phyloP scores from a whole-genome alignment of 371 early-diverging fungal species.

The Syncephalastrum racemosum region DNA sequence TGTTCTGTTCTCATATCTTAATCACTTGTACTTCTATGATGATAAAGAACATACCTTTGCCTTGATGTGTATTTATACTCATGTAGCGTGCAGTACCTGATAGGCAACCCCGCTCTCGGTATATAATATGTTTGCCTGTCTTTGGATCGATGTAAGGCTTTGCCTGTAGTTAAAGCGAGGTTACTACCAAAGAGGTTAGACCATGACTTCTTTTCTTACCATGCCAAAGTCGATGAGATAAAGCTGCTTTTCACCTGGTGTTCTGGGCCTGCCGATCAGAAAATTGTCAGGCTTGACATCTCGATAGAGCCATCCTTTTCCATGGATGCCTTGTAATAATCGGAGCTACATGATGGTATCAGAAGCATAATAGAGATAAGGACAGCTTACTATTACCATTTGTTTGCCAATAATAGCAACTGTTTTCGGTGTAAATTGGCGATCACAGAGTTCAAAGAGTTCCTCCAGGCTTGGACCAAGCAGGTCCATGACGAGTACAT shows the following conservation, averaged over 20 bases:
- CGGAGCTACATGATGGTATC: conserved; percentile 2
- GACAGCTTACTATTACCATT: conserved; percentile 62
- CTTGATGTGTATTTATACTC: conserved; percentile 97
- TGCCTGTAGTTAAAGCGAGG: conserved; percentile 21
- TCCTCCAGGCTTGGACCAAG: conserved; percentile 96
- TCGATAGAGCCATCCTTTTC: conserved; percentile 47
- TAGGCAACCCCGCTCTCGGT: conserved; percentile 92
- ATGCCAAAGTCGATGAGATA: conserved; percentile 99
- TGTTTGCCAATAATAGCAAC: conserved; percentile 96
- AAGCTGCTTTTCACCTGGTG: conserved; percentile 79
- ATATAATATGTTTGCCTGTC: conserved; percentile 95
- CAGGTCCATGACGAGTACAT: conserved; percentile 93
- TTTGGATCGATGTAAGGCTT: conserved; percentile 95
- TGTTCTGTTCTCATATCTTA: conserved; percentile 68
- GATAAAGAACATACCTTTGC: conserved; percentile 62
- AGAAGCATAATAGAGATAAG: conserved; percentile 6
- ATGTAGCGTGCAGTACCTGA: conserved; percentile 99
- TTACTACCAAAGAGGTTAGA: too few relatives aligned
- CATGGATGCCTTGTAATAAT: conserved; percentile 69
- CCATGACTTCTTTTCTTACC: conserved; percentile 18
- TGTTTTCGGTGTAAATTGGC: conserved; percentile 95
- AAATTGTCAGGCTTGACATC: conserved; percentile 98
- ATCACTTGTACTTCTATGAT: not conserved
- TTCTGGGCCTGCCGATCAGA: conserved; percentile 81
- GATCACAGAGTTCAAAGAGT: conserved; percentile 94